Base-by-base conservation (phyloP, 257 asterid genomes). In the Jaltomata sinuosa region DNA sequence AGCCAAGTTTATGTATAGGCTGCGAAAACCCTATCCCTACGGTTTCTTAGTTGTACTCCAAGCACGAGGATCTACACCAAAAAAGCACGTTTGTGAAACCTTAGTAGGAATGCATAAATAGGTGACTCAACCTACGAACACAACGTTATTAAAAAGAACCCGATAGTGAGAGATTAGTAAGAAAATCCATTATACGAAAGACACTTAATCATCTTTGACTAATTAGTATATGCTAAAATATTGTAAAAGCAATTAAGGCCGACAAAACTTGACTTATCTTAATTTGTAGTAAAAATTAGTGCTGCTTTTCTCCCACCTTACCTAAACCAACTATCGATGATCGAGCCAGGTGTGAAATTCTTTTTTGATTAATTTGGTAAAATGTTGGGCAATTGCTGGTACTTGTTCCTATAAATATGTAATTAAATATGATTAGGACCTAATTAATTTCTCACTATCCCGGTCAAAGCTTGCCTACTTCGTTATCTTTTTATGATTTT, bases 281-380 rank as follows among this genome's bases (percentile, higher is more conserved):
- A 25, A 74, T 25, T 29, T 40, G 34, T 72, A 71, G 62, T 76
- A 27, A 76, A 16, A 8, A 47, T 76, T 25, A 76, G 16, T 76
- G 81, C 61, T 29, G 62, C 81, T 76, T 76, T 76, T 76, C 62
- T 76, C 81, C 81, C 16, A 49, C 81, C 38, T 76, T 76, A 76
- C 81, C 81, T 76, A 47, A 76, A 76, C 27, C 45, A 76, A 76
- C 61, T 47, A 27, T 47, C 27, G 25, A 3, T 8, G 36, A 47
- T 47, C 15, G 15, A 45, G 57, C 40, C 42, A 47, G 42, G 81
- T 76, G 81, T 47, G 61, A 38, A 76, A 8, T 32, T 67, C n/a
- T 32, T 34, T 67, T 1, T 15, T 6, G 22, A 34, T 15, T 6
- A 12, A 34, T 76, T 76, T 4, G 59, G 57, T 34, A 69, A 1